A percentile compares a stretch with the other conserved stretches of the same genome.
phyloP scores from a whole-genome alignment of 352 stramenopile species.

The Phytopythium vexans region DNA sequence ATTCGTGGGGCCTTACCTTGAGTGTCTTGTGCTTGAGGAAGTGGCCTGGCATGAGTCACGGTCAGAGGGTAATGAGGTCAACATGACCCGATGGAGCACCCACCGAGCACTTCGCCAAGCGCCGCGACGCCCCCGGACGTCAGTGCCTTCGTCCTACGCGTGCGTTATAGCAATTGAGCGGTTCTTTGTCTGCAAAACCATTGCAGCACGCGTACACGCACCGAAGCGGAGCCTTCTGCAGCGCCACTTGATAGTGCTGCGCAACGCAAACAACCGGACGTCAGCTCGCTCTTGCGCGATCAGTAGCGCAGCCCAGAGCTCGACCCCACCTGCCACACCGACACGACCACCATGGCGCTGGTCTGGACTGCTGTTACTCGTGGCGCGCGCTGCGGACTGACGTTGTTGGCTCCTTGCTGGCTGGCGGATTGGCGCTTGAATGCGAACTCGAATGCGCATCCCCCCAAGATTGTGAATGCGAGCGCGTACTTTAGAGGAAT shows the following conservation, averaged over 20 bases:
- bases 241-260: conserved; percentile 57
- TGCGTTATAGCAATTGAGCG: neutral
- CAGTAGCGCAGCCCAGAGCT: neutral
- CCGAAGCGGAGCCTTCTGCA: conserved; percentile 52
- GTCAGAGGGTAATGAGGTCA: neutral
- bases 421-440: conserved; percentile 5
- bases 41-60: conserved; percentile 30
- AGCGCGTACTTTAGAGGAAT: neutral
- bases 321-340: conserved; percentile 29
- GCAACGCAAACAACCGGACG: neutral
- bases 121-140: conserved; percentile 61
- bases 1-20: conserved; percentile 20
- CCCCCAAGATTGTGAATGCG: too few relatives aligned
- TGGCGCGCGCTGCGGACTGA: conserved; percentile 8
- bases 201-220: conserved; percentile 6
- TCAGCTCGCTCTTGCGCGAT: neutral
- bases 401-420: conserved; percentile 2
- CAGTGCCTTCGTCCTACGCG: conserved; percentile 54
- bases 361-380: neutral
- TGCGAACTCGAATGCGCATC: neutral
- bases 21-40: conserved; percentile 69
- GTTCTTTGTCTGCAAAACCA: neutral
- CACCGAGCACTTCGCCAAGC: conserved; percentile 67
- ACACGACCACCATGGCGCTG: conserved; percentile 14
- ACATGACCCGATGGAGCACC: conserved; percentile 1